A percentile compares a stretch with the other conserved stretches of the same genome.
Evolutionary conservation across 768 basidiomycete genomes (phyloP).

Genomic region (Rhodotorula diobovata): DNA sequence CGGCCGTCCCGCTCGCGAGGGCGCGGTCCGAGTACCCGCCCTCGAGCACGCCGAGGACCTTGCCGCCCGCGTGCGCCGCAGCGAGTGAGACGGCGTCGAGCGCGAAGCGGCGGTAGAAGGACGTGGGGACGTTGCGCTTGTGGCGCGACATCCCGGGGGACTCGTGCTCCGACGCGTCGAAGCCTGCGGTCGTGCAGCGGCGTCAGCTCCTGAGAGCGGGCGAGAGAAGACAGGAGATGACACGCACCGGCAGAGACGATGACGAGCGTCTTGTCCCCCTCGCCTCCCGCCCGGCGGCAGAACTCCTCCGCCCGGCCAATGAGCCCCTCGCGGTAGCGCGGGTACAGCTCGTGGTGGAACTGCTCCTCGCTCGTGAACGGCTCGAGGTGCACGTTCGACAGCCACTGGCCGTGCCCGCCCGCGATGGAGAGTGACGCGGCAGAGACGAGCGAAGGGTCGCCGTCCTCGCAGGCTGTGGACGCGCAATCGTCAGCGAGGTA

Average conservation of each 20-base stretch:
- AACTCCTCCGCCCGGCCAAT: conserved; percentile 68
- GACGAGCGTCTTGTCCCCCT: conserved; percentile 60
- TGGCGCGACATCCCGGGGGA: conserved; percentile 86
- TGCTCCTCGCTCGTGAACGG: conserved; percentile 66
- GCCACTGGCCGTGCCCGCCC: conserved; percentile 76
- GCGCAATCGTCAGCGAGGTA: neutral
- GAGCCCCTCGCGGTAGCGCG: conserved; percentile 59
- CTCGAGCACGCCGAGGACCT: conserved; percentile 82
- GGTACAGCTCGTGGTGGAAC: conserved; percentile 72
- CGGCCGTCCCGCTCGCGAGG: conserved; percentile 73
- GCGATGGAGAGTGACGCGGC: conserved; percentile 79
- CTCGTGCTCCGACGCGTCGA: conserved; percentile 93
- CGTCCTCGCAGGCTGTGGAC: conserved; percentile 57
- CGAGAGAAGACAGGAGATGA: neutral
- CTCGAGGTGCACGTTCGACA: conserved; percentile 79
- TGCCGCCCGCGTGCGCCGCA: conserved; percentile 61
- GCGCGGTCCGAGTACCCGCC: conserved; percentile 93
- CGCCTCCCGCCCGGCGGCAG: conserved; percentile 58
- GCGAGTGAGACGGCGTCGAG: conserved; percentile 65
- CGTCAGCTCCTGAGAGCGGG: neutral
- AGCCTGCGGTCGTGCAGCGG: conserved; percentile 52
- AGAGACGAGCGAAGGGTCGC: conserved; percentile 69
- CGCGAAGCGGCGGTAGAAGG: conserved; percentile 80
- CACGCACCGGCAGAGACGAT: conserved; percentile 67
- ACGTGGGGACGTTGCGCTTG: conserved; percentile 75